Evolutionary conservation across 495 filamentous ascomycete species (phyloP).

Genomic region (Hypoxylon cercidicola): DNA sequence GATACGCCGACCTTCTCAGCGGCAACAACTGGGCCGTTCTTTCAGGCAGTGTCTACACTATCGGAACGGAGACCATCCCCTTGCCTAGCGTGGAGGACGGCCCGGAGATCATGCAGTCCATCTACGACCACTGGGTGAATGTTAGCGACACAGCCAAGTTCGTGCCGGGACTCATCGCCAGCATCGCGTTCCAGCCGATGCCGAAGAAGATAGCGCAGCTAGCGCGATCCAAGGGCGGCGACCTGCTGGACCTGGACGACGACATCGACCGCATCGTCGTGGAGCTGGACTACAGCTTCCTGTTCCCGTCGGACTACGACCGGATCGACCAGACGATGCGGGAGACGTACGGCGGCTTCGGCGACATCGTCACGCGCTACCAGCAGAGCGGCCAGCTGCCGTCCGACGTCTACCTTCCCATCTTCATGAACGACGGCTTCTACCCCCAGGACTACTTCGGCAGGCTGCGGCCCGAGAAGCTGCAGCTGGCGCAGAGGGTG

Average conservation of each 20-base stretch:
- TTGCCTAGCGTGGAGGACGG: conserved; percentile 52
- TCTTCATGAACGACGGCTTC: conserved; percentile 71
- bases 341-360: conserved; percentile 54
- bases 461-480: conserved; percentile 58
- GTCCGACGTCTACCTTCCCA: conserved; percentile 63
- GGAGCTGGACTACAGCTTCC: conserved; percentile 66
- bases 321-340: conserved; percentile 62
- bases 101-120: conserved; percentile 55
- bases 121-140: conserved; percentile 65
- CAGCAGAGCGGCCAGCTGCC: conserved; percentile 48
- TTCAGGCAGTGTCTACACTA: conserved; percentile 61
- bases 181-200: conserved; percentile 67
- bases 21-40: conserved; percentile 53
- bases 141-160: conserved; percentile 50
- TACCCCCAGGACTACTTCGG: conserved; percentile 69
- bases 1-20: conserved; percentile 62
- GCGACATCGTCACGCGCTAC: conserved; percentile 50
- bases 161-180: conserved; percentile 60
- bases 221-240: conserved; percentile 60
- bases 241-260: conserved; percentile 63
- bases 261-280: conserved; percentile 65
- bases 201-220: conserved; percentile 59
- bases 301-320: conserved; percentile 53
- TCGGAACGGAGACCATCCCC: conserved; percentile 67
- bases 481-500: conserved; percentile 54